phyloP scores from a whole-genome alignment of 2,329 filamentous ascomycete species.

The Trichophyton simii region DNA sequence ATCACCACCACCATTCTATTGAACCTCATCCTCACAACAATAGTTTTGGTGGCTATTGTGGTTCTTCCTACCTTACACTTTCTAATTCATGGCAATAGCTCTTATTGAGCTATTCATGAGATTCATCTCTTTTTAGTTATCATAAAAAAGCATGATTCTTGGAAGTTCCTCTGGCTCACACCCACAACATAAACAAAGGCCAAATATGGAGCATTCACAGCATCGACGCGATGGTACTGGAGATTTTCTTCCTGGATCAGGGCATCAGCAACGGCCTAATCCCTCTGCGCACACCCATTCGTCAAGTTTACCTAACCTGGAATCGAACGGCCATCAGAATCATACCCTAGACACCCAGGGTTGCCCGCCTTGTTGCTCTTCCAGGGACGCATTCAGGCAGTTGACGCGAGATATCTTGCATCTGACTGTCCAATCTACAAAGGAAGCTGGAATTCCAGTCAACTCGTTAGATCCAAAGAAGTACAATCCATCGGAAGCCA shows the following conservation, averaged over 20 bases:
- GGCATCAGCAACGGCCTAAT: not conserved
- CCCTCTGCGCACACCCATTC: conserved; percentile 3
- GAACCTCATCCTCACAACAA: not conserved
- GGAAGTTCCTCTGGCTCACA: not conserved
- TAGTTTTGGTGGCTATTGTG: not conserved
- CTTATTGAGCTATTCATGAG: not conserved
- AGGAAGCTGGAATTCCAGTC: conserved; percentile 2
- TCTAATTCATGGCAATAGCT: not conserved
- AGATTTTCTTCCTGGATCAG: not conserved
- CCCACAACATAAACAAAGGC: not conserved
- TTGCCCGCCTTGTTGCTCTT: conserved; percentile 7
- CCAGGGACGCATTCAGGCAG: conserved; percentile 11
- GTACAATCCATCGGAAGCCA: conserved; percentile 14
- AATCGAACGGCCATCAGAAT: not conserved
- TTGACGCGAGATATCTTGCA: conserved; percentile 15
- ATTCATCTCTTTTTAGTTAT: not conserved
- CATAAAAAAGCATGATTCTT: not conserved
- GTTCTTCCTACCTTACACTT: not conserved
- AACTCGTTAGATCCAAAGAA: conserved; percentile 12
- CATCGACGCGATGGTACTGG: not conserved
- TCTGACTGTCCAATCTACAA: conserved; percentile 10
- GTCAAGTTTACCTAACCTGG: conserved; percentile 3
- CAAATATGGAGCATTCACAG: conserved; percentile 3
- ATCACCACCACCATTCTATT: not conserved
- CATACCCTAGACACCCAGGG: not conserved